Conservation (phyloP, 768 basidiomycete genomes). For the Lanmaoa rubissima region DNA sequence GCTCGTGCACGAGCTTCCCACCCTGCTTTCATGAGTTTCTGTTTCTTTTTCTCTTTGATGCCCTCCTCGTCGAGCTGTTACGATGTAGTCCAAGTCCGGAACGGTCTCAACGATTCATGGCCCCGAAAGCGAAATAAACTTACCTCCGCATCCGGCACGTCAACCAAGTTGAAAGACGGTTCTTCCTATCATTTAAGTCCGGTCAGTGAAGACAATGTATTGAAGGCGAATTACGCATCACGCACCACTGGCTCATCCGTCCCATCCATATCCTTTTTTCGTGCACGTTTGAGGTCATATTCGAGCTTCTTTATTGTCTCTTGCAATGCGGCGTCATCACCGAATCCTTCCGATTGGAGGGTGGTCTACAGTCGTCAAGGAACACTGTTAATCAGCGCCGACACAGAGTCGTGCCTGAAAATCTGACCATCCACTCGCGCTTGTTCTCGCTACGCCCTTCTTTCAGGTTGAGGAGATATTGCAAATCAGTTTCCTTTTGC, state of each 20-base stretch:
- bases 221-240: background rate
- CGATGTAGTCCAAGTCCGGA: background rate
- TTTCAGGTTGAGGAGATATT: constrained; percentile 59
- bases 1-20: constrained; percentile 87
- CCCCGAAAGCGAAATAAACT: constrained; percentile 7
- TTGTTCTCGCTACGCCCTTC: constrained; percentile 61
- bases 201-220: background rate
- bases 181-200: constrained; percentile 57
- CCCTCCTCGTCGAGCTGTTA: constrained; percentile 81
- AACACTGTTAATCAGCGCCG: background rate
- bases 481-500: constrained; percentile 75
- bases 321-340: constrained; percentile 76
- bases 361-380: constrained; percentile 41
- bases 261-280: constrained; percentile 77
- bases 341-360: constrained; percentile 67
- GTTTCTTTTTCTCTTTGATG: constrained; percentile 92
- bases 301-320: constrained; percentile 87
- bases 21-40: constrained; percentile 89
- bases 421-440: constrained; percentile 71
- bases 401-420: background rate
- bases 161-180: constrained; percentile 85
- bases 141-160: constrained; percentile 86
- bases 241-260: constrained; percentile 61
- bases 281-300: constrained; percentile 64
- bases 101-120: background rate